A percentile compares a stretch with the other conserved stretches of the same genome.
These are phyloP conservation scores for Colletotrichum camelliae DNA, from an alignment of 2,329 filamentous ascomycete genomes.

Conservation along the genomic window DNA sequence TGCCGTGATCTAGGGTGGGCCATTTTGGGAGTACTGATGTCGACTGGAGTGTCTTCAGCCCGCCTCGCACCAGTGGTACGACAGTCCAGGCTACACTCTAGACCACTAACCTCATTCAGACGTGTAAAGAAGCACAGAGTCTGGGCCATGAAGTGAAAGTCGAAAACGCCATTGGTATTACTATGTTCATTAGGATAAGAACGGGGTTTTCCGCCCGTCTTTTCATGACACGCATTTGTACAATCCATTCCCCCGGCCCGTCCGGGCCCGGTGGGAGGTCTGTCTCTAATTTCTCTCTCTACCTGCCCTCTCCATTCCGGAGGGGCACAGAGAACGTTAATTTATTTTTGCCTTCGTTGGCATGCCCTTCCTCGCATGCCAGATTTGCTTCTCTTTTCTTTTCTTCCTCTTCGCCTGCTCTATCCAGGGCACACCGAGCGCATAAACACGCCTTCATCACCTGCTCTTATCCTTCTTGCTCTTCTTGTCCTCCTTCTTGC, in stretches of 20 bases:
- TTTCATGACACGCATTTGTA: not conserved
- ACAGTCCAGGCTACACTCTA: too few relatives aligned
- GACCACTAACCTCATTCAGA: too few relatives aligned
- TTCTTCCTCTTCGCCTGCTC: not conserved
- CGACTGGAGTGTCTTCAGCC: not conserved
- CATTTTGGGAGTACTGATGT: not conserved
- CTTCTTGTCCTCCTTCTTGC: slow-evolving; percentile 28
- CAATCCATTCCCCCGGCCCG: not conserved
- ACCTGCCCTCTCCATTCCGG: not conserved
- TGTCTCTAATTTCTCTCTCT: not conserved
- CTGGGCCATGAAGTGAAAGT: not conserved
- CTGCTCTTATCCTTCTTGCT: slow-evolving; percentile 19
- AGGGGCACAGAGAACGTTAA: not conserved
- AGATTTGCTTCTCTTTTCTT: not conserved
- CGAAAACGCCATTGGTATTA: not conserved
- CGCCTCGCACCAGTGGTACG: too few relatives aligned
- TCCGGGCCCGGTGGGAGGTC: not conserved
- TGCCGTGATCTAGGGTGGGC: not conserved
- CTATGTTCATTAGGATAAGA: slow-evolving; percentile 4
- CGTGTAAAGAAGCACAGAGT: not conserved
- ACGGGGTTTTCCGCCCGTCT: not conserved
- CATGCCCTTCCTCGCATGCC: not conserved
- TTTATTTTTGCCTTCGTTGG: not conserved
- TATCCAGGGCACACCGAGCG: not conserved
- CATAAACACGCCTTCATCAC: not conserved